Conservation (phyloP, 2,329 filamentous ascomycete genomes). For the Didymella keratinophila region DNA sequence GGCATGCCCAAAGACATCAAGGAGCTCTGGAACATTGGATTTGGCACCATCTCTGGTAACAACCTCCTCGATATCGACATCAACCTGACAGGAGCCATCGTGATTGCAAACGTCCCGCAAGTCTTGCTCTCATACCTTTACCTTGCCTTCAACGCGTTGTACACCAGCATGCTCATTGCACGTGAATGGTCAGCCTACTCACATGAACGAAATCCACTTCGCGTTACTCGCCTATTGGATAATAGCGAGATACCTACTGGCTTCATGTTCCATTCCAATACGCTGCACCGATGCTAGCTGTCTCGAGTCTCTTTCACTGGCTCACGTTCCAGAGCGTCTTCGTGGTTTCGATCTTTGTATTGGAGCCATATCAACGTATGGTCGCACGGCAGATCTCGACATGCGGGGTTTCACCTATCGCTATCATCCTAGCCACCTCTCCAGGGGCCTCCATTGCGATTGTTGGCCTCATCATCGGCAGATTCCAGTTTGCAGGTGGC, state of each 20-base stretch:
- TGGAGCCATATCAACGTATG: not conserved
- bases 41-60: constrained; percentile 22
- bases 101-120: constrained; percentile 59
- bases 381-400: constrained; percentile 11
- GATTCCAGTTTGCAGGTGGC: constrained; percentile 25
- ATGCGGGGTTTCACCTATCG: constrained; percentile 20
- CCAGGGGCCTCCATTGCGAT: constrained; percentile 22
- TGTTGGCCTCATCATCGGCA: constrained; percentile 21
- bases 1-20: constrained; percentile 16
- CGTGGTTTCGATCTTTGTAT: constrained; percentile 42
- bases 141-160: constrained; percentile 56
- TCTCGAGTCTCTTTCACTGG: constrained; percentile 29
- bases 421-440: constrained; percentile 24
- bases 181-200: constrained; percentile 58
- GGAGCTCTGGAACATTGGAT: constrained; percentile 22
- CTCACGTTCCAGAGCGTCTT: constrained; percentile 50
- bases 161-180: constrained; percentile 58
- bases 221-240: constrained; percentile 49
- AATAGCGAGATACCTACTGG: constrained; percentile 54
- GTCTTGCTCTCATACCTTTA: constrained; percentile 57
- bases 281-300: constrained; percentile 46
- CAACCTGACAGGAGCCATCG: constrained; percentile 22
- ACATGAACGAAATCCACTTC: constrained; percentile 41
- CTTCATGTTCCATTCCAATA: constrained; percentile 53
- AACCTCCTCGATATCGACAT: constrained; percentile 19